Conservation (phyloP, 805 yeast species). For the Pichia kluyveri region DNA sequence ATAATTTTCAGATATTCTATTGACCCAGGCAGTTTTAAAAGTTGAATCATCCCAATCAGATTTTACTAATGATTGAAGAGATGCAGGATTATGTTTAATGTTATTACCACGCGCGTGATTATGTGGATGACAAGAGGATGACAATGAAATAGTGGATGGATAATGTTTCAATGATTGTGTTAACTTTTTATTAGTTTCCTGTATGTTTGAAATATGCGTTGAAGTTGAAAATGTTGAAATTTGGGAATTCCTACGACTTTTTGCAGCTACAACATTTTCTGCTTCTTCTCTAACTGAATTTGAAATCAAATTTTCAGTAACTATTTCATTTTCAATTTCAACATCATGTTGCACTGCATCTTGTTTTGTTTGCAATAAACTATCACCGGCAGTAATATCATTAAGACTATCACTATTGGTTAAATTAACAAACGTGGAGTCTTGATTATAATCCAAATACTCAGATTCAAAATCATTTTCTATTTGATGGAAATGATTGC, state of each 20-base stretch:
- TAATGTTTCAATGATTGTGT: neutral
- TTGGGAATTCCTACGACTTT: neutral
- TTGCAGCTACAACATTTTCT: neutral
- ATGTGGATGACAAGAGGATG: neutral
- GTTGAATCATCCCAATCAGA: slow-evolving; percentile 27
- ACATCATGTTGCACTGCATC: too few species aligned
- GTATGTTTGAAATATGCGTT: neutral
- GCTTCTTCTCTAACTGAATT: too few species aligned
- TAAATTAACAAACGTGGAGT: neutral
- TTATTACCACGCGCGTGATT: neutral
- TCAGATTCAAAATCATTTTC: neutral
- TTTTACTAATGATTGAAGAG: slow-evolving; percentile 15
- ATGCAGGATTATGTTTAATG: neutral
- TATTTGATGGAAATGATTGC: neutral
- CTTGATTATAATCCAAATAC: neutral
- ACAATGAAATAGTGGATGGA: neutral
- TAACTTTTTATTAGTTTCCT: neutral
- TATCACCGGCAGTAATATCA: neutral
- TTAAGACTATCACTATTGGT: neutral
- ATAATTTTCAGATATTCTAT: slow-evolving; percentile 31
- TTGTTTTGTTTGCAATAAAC: too few species aligned
- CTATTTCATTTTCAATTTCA: too few species aligned
- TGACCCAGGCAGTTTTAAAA: slow-evolving; percentile 54
- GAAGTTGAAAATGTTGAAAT: neutral
- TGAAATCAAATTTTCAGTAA: too few species aligned